A percentile compares a stretch with the other conserved stretches of the same genome.
Evolutionary conservation across 495 filamentous ascomycete species (phyloP).

Genomic region (Daldinia concentrica): DNA sequence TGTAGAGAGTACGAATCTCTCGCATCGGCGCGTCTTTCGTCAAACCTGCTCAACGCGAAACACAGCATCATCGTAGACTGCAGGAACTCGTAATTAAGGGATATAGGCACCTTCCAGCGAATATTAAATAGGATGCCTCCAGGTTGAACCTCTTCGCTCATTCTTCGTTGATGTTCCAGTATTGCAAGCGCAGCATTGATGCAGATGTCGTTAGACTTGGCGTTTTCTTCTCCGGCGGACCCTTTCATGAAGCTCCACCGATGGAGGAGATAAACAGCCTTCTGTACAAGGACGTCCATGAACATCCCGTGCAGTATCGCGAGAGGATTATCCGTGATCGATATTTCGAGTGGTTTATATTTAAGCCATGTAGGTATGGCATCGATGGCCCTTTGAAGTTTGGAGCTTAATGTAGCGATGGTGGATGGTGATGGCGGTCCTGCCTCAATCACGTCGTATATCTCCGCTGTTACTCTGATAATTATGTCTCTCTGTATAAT

Average conservation of each 20-base stretch:
- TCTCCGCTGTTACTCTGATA: not conserved
- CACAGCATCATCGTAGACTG: not conserved
- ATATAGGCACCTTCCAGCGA: conserved; percentile 38
- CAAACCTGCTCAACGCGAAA: not conserved
- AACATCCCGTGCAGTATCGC: not conserved
- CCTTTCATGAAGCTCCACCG: conserved; percentile 8
- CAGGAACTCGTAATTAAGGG: not conserved
- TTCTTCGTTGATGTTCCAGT: not conserved
- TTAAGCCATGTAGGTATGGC: not conserved
- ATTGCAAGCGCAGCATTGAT: conserved; percentile 3
- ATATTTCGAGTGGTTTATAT: not conserved
- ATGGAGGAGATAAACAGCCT: conserved; percentile 4
- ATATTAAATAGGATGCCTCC: not conserved
- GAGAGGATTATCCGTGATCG: not conserved
- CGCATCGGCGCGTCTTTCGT: not conserved
- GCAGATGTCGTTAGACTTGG: not conserved
- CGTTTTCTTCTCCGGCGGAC: not conserved
- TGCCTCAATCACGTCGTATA: not conserved
- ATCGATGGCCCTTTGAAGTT: not conserved
- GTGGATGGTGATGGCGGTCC: not conserved
- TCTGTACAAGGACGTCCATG: not conserved
- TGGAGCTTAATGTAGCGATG: not conserved
- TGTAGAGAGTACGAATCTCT: not conserved
- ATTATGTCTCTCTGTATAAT: not conserved
- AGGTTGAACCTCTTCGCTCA: conserved; percentile 9